Evolutionary conservation across 2,329 filamentous ascomycete species (phyloP).

Genomic region (Arthroderma uncinatum): DNA sequence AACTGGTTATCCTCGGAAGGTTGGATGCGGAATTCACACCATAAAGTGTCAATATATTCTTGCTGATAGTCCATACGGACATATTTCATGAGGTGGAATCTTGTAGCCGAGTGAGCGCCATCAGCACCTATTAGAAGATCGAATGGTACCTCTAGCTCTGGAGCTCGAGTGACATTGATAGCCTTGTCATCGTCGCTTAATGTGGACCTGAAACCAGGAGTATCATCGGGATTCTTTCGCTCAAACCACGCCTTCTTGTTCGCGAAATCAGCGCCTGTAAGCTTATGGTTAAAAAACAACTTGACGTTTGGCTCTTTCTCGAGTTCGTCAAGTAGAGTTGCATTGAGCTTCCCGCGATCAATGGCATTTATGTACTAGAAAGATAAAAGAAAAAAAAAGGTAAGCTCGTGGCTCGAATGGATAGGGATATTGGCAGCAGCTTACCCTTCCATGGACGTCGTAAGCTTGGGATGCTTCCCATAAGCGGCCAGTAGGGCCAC

Average conservation of each 20-base stretch:
- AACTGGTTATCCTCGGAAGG: constrained; percentile 48
- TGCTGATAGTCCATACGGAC: constrained; percentile 83
- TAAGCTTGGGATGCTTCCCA: constrained; percentile 78
- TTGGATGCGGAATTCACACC: constrained; percentile 87
- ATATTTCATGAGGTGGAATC: constrained; percentile 95
- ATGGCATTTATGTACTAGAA: constrained; percentile 68
- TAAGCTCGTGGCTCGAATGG: background rate
- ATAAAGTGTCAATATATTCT: constrained; percentile 89
- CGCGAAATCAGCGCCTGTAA: constrained; percentile 79
- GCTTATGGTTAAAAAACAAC: constrained; percentile 84
- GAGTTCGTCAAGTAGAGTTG: constrained; percentile 68
- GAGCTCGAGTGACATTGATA: constrained; percentile 33
- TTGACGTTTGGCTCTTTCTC: constrained; percentile 79
- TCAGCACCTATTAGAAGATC: constrained; percentile 92
- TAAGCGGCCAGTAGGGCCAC: constrained; percentile 51
- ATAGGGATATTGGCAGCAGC: constrained; percentile 19
- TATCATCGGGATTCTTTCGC: constrained; percentile 29
- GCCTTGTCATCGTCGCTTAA: constrained; percentile 19
- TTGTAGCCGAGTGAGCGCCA: constrained; percentile 81
- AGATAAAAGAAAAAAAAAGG: background rate
- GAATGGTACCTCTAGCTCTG: constrained; percentile 73
- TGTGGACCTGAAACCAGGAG: constrained; percentile 22
- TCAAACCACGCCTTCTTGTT: constrained; percentile 81
- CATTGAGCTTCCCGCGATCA: constrained; percentile 75
- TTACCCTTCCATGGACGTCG: constrained; percentile 74